A percentile compares a stretch with the other conserved stretches of the same genome.
These are phyloP conservation scores for Trichoderma sp. DNA, from an alignment of 2,329 filamentous ascomycete genomes.

Conservation along the genomic window DNA sequence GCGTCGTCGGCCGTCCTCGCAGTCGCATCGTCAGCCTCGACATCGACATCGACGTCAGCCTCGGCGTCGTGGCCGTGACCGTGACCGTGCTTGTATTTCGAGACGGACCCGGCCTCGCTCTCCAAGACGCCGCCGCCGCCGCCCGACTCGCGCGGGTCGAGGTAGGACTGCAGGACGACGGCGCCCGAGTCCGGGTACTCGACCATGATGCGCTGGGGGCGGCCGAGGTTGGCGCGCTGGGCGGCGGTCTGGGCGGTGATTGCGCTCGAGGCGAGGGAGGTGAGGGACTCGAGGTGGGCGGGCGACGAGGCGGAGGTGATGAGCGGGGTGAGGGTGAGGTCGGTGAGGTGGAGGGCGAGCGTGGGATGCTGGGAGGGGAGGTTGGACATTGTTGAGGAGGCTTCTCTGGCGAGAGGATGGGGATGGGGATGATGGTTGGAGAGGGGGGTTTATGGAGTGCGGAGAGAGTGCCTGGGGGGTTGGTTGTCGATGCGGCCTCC, in stretches of 20 bases:
- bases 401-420: not conserved
- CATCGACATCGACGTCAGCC: not conserved
- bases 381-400: conserved; percentile 38
- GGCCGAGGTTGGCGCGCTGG: conserved; percentile 55
- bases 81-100: conserved; percentile 29
- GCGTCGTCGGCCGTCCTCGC: conserved; percentile 37
- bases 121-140: conserved; percentile 15
- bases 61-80: conserved; percentile 16
- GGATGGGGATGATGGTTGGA: not conserved
- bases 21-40: conserved; percentile 4
- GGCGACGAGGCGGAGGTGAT: conserved; percentile 54
- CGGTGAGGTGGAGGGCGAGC: conserved; percentile 59
- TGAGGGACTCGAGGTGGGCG: conserved; percentile 53
- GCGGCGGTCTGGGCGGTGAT: conserved; percentile 57
- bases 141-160: conserved; percentile 44
- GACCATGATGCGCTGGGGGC: conserved; percentile 60
- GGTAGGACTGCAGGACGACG: conserved; percentile 50
- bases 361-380: conserved; percentile 53
- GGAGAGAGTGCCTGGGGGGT: too few species aligned
- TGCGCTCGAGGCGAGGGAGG: conserved; percentile 55
- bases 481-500: too few species aligned
- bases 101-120: conserved; percentile 11
- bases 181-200: conserved; percentile 53
- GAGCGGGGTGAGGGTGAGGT: conserved; percentile 60
- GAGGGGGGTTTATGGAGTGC: too few species aligned